A percentile compares a stretch with the other conserved stretches of the same genome.
These are phyloP conservation scores for Aspergillus cavernicola DNA, from an alignment of 495 filamentous ascomycete genomes.

Conservation along the genomic window DNA sequence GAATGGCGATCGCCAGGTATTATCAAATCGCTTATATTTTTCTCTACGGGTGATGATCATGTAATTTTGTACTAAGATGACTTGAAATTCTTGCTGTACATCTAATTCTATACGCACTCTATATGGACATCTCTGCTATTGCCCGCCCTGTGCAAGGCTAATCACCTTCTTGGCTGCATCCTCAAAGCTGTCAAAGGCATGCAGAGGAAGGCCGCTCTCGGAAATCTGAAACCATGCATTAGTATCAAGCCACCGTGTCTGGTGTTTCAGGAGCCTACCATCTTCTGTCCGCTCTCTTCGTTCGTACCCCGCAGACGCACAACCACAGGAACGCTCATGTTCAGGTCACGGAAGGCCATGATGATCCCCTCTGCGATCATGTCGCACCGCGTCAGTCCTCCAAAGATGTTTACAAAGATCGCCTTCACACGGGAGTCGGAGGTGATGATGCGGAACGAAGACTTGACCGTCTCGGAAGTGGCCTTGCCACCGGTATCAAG, in stretches of 20 bases:
- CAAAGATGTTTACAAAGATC: constrained; percentile 90
- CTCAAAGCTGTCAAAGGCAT: constrained; percentile 80
- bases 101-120: neutral
- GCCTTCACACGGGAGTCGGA: constrained; percentile 65
- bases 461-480: constrained; percentile 77
- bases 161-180: constrained; percentile 74
- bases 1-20: neutral
- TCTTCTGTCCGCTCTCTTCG: constrained; percentile 68
- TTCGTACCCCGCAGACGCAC: constrained; percentile 83
- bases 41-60: neutral
- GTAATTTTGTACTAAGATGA: neutral
- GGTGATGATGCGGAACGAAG: constrained; percentile 68
- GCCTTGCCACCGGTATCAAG: constrained; percentile 90
- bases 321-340: constrained; percentile 70
- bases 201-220: constrained; percentile 67
- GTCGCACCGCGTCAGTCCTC: constrained; percentile 76
- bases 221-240: constrained; percentile 47
- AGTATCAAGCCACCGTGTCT: constrained; percentile 6
- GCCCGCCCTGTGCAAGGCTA: constrained; percentile 53
- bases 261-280: constrained; percentile 42
- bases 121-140: neutral
- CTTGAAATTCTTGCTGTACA: neutral
- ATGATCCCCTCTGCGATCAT: constrained; percentile 88
- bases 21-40: neutral
- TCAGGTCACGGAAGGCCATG: constrained; percentile 69